Conservation (phyloP, 1,284 basidiomycete genomes). For the Boletellus deceptivus region DNA sequence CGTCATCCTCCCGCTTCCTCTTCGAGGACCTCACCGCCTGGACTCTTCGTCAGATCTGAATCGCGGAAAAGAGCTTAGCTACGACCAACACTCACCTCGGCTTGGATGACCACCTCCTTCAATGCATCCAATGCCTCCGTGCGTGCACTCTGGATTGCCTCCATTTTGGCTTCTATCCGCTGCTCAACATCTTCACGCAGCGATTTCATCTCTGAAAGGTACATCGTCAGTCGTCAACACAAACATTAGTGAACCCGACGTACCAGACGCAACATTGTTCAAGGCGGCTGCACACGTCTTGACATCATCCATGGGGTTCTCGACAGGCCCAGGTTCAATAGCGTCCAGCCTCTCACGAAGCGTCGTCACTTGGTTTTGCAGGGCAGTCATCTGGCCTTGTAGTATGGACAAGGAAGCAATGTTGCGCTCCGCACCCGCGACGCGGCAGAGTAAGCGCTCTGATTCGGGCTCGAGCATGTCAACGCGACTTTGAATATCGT, state of each 20-base stretch:
- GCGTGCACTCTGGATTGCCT: constrained; percentile 28
- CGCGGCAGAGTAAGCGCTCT: constrained; percentile 33
- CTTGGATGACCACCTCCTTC: constrained; percentile 17
- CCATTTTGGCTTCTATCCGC: constrained; percentile 34
- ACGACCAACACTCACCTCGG: constrained; percentile 19
- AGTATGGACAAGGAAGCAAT: constrained; percentile 38
- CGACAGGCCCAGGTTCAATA: constrained; percentile 8
- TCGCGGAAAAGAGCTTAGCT: background rate
- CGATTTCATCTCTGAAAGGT: constrained; percentile 31
- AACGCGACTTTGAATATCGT: constrained; percentile 43
- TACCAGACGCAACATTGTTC: constrained; percentile 32
- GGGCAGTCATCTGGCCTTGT: constrained; percentile 27
- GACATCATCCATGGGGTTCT: constrained; percentile 23
- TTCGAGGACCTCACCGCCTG: constrained; percentile 24
- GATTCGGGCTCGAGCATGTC: constrained; percentile 39
- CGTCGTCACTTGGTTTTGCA: constrained; percentile 35
- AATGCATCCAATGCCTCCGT: constrained; percentile 29
- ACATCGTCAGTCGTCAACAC: constrained; percentile 9
- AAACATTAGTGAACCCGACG: constrained; percentile 1
- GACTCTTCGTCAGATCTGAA: constrained; percentile 8
- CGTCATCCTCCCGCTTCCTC: constrained; percentile 28
- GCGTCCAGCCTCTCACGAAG: constrained; percentile 35
- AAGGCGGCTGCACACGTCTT: constrained; percentile 30
- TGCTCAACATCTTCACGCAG: constrained; percentile 34
- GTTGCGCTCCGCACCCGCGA: constrained; percentile 30